These are phyloP conservation scores for Moricandia arvensis DNA, from an alignment of 345 rosid genomes.

Conservation along the genomic window DNA sequence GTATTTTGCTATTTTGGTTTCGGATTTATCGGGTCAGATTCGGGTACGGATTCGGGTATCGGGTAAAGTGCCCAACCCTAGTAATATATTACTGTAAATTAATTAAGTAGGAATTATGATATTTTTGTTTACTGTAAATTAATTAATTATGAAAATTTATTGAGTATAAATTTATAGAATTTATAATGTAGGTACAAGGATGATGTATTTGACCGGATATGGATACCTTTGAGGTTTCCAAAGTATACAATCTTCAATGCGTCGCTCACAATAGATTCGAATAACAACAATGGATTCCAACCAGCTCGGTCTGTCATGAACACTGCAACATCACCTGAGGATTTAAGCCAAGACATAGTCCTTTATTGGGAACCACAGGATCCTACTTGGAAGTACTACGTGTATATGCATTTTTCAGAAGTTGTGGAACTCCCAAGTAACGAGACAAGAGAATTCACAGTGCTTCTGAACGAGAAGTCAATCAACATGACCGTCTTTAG, in stretches of 20 bases:
- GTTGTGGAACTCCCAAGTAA: constrained; percentile 13
- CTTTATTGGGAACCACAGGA: not conserved
- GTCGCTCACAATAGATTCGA: not conserved
- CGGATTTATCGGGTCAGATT: too few relatives aligned
- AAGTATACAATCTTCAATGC: not conserved
- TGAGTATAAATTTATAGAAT: too few relatives aligned
- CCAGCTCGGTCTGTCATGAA: constrained; percentile 35
- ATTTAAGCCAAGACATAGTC: not conserved
- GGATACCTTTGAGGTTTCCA: not conserved
- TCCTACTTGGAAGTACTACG: not conserved
- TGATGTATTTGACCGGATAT: constrained; percentile 31
- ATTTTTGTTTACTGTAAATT: too few relatives aligned
- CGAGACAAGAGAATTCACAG: constrained; percentile 32
- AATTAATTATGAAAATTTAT: too few relatives aligned
- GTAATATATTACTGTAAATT: too few relatives aligned
- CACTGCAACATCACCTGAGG: constrained; percentile 26
- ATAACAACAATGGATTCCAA: constrained; percentile 10
- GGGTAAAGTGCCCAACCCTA: too few relatives aligned
- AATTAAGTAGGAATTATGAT: too few relatives aligned
- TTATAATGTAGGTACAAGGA: constrained; percentile 27
- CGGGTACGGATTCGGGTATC: too few relatives aligned
- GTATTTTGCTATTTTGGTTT: too few relatives aligned
- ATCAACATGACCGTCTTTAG: not conserved
- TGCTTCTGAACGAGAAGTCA: constrained; percentile 26
- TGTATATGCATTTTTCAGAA: constrained; percentile 47